Evolutionary conservation across 2,329 filamentous ascomycete genomes (phyloP), one percentile per base, ranked within the genome.

Genomic region (Alternaria tenuissima): DNA sequence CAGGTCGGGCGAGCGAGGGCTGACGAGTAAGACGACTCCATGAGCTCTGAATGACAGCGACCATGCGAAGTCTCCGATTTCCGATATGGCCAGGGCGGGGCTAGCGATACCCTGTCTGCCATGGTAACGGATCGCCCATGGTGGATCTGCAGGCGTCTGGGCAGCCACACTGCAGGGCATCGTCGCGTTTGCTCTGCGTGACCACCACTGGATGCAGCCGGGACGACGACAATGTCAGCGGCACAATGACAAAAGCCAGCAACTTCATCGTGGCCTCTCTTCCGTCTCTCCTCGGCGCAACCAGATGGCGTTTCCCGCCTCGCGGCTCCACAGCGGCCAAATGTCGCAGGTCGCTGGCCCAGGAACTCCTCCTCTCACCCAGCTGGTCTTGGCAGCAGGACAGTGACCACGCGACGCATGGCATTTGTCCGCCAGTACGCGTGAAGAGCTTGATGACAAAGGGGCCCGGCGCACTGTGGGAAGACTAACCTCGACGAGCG

Each of bases 51-150:
- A 69, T 63, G 69, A 70, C 67, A 63, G 66, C 59, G 61, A 70
- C 66, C 68, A 66, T 66, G 67, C 65, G 65, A 73, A 72, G 62
- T 68, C 69, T 77, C 74, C 72, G 75, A 76, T 76, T 75, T 75
- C 73, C 76, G 72, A 77, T 66, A 63, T 67, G 63, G 66, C 65
- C 59, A 71, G 68, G 71, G 74, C 67, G 73, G 73, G 73, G 72
- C 72, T 64, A 69, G 61, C 62, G 62, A 67, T 66, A 70, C 69
- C 71, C 68, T 72, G 71, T 61, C 70, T 64, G 70, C 72, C 74
- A 71, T 70, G 65, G 73, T 77, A 74, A 76, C 72, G 74, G 75
- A 77, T 77, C 75, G 72, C 65, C 73, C 61, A 58, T 66, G 66
- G 68, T 74, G 67, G 74, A 78, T 77, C 74, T 73, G 67, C 75